Conservation (phyloP, 2,329 filamentous ascomycete species). For the Pseudogymnoascus sp. region DNA sequence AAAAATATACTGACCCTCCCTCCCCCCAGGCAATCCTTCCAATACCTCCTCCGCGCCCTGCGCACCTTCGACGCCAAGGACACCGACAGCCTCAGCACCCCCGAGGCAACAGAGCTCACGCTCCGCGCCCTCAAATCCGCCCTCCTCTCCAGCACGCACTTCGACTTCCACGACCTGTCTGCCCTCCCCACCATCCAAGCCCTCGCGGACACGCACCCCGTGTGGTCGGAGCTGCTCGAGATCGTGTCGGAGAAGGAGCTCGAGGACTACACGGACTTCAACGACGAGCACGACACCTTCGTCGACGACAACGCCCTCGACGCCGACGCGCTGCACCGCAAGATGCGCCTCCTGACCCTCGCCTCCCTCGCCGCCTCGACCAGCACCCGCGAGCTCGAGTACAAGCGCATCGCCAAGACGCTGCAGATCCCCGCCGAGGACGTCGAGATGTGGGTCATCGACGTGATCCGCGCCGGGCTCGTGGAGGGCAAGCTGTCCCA, state of each 20-base stretch:
- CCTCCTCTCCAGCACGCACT: constrained; percentile 57
- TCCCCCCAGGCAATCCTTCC: constrained; percentile 46
- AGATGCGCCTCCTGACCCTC: constrained; percentile 93
- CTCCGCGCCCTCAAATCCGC: constrained; percentile 59
- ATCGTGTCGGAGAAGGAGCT: constrained; percentile 91
- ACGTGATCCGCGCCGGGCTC: constrained; percentile 89
- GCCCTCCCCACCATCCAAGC: constrained; percentile 72
- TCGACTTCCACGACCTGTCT: constrained; percentile 65
- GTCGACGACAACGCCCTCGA: constrained; percentile 69
- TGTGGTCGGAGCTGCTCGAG: constrained; percentile 86
- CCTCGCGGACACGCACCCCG: constrained; percentile 72
- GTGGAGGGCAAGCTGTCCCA: constrained; percentile 96
- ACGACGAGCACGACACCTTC: constrained; percentile 81
- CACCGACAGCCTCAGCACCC: constrained; percentile 46
- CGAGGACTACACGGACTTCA: constrained; percentile 93
- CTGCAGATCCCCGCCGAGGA: constrained; percentile 76
- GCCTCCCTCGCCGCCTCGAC: constrained; percentile 79
- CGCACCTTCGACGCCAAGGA: constrained; percentile 50
- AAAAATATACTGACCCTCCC: constrained; percentile 18
- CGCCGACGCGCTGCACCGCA: constrained; percentile 69
- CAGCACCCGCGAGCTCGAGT: constrained; percentile 79
- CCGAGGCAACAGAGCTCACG: constrained; percentile 53
- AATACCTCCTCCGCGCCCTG: constrained; percentile 56
- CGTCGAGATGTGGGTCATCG: constrained; percentile 97
- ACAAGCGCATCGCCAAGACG: constrained; percentile 73